A percentile compares a stretch with the other conserved stretches of the same genome.
These are phyloP conservation scores for Pythium biforme DNA, from an alignment of 352 stramenopile genomes.

Conservation along the genomic window DNA sequence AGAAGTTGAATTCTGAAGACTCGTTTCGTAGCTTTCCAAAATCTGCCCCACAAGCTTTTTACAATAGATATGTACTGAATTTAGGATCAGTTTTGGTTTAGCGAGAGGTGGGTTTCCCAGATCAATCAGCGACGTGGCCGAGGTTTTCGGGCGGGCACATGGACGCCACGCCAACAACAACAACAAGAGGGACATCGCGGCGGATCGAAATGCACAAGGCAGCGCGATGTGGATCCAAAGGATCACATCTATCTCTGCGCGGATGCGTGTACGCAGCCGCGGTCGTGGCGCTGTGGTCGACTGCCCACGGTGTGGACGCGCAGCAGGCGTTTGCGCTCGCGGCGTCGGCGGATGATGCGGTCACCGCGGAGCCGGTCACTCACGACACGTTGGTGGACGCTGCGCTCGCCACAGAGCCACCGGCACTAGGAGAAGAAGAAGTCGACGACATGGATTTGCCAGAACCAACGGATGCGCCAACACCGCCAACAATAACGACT, in stretches of 20 bases:
- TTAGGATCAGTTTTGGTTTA: conserved; percentile 5
- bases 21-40: neutral
- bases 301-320: neutral
- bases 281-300: conserved; percentile 7
- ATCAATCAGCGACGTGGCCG: neutral
- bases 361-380: neutral
- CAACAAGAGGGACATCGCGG: neutral
- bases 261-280: conserved; percentile 7
- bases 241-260: neutral
- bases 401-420: neutral
- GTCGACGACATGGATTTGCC: conserved; percentile 4
- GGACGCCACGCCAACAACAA: neutral
- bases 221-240: neutral
- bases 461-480: conserved; percentile 6
- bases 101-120: neutral
- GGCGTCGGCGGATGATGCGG: neutral
- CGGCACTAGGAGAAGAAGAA: neutral
- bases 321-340: neutral
- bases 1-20: conserved; percentile 16
- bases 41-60: neutral
- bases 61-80: neutral
- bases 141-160: neutral
- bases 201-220: neutral
- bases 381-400: neutral
- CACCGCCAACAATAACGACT: neutral